Base-by-base conservation (phyloP, 176 grass and related monocot species). In the Musa schizocarpa region DNA sequence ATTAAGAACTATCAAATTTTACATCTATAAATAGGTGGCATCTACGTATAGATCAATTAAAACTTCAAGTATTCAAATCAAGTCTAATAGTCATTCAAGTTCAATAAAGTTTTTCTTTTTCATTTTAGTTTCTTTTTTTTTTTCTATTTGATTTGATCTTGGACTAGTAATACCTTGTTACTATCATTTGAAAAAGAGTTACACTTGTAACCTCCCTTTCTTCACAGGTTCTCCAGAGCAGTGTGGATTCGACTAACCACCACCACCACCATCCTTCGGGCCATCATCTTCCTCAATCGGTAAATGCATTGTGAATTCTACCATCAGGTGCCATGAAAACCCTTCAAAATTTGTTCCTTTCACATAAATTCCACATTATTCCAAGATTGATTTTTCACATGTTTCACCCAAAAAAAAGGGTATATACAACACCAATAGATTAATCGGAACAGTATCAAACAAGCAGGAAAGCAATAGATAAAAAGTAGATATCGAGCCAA, bases 291-390 rank as follows among this genome's bases (percentile, higher is more conserved):
- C 77, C 57, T 54, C 62, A 27, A 83, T 50, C 69, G 64, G 76
- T 72, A 87, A 63, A 63, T 66, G 23, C 29, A 55, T 68, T 80
- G 80, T 73, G 8, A 72, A 58, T 66, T 87, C 81, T 80, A 65
- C 63, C 69, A 68, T 53, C 58, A 22, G 20, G 1, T 76, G 20
- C 59, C 27, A 52, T 49, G n/a, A 50, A 77, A 72, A 29, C 57
- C 71, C 51, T 73, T 34, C 23, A 25, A 50, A 50, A 80, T 43
- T 43, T 43, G 34, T 43, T 43, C 34, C 34, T 43, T 68, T 61
- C 57, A 61, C 7, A 17, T 8, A 61, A n/a, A n/a, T 61, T 61
- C 9, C 57, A 14, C 5, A 21, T 0, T 43, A 5, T 43, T 43
- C 34, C 34, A 21, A n/a, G 16, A 61, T 61, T 1, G 57, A n/a